Conservation (phyloP, 2,329 filamentous ascomycete species). For the Metarhizium album region DNA sequence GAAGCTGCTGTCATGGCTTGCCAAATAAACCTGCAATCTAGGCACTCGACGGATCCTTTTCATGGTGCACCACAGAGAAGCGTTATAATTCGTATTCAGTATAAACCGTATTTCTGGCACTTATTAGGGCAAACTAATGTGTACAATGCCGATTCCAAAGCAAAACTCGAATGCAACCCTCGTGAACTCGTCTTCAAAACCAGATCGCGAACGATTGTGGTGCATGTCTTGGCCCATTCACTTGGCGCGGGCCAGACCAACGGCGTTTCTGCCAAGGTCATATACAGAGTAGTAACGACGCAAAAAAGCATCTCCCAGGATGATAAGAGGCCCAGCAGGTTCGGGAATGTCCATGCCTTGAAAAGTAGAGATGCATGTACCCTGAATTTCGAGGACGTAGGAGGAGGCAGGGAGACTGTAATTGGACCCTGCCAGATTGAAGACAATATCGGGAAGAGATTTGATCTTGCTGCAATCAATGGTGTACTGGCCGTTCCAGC, state of each 20-base stretch:
- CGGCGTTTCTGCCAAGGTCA: conserved; percentile 78
- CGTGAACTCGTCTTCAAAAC: not conserved
- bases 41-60: not conserved
- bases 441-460: conserved; percentile 79
- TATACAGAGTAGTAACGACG: conserved; percentile 94
- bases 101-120: not conserved
- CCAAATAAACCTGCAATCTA: not conserved
- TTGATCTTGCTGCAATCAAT: conserved; percentile 80
- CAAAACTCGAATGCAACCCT: not conserved
- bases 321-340: conserved; percentile 82
- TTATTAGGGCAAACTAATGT: not conserved
- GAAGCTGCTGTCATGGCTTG: not conserved
- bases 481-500: conserved; percentile 92
- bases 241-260: conserved; percentile 83
- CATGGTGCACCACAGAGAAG: not conserved
- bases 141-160: not conserved
- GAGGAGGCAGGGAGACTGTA: conserved; percentile 83
- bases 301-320: conserved; percentile 80
- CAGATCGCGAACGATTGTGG: not conserved
- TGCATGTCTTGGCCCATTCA: conserved; percentile 14
- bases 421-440: conserved; percentile 82
- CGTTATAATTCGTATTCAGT: not conserved
- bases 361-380: conserved; percentile 93
- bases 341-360: conserved; percentile 92
- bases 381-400: conserved; percentile 92